A percentile compares a stretch with the other conserved stretches of the same genome.
phyloP scores from a whole-genome alignment of 2,329 filamentous ascomycete species.

The Aureobasidium sp. region DNA sequence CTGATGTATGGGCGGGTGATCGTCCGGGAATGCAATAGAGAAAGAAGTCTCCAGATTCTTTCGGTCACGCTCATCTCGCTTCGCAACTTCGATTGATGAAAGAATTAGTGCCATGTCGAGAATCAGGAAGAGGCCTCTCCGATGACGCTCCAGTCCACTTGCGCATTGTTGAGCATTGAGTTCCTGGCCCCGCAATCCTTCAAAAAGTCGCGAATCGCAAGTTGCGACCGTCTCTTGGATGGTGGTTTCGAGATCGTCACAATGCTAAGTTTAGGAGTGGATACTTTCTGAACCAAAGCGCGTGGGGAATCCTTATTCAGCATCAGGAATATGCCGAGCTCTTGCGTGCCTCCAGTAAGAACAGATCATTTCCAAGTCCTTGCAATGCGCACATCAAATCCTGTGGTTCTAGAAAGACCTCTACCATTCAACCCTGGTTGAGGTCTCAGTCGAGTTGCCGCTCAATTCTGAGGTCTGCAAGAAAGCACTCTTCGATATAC shows the following conservation, averaged over 20 bases:
- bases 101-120: background rate
- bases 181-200: slow-evolving; percentile 1
- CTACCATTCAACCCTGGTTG: background rate
- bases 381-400: background rate
- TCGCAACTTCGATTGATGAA: background rate
- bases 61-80: slow-evolving; percentile 5
- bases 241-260: slow-evolving; percentile 5
- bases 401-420: background rate
- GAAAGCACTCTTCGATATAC: background rate
- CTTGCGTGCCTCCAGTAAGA: background rate
- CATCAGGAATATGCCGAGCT: background rate
- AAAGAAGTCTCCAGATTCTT: background rate
- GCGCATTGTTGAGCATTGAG: background rate
- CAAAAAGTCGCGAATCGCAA: background rate
- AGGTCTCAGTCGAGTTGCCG: background rate
- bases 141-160: background rate
- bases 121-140: background rate
- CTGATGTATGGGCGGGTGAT: background rate
- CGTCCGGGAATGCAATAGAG: background rate
- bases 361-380: background rate
- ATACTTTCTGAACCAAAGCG: background rate
- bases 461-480: background rate
- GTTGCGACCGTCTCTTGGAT: background rate
- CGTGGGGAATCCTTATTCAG: background rate
- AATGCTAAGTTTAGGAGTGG: slow-evolving; percentile 11